Evolutionary conservation across 768 basidiomycete genomes (phyloP).

Genomic region (Boletus vinaceobasis): DNA sequence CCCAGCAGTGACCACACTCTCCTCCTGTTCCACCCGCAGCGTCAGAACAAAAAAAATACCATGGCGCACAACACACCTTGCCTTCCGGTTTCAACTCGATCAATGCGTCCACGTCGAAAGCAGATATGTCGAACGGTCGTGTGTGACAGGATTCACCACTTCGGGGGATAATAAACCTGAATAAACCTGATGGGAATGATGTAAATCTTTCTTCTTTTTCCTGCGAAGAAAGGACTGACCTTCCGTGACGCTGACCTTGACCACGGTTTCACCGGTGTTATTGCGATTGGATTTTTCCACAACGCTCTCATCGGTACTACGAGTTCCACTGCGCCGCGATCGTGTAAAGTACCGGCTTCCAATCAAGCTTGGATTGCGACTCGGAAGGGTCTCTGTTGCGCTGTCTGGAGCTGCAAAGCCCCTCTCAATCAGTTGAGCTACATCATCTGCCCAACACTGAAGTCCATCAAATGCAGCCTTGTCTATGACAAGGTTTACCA

Average conservation of each 20-base stretch:
- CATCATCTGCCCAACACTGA: slow-evolving; percentile 87
- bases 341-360: slow-evolving; percentile 75
- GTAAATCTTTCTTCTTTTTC: not conserved
- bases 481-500: slow-evolving; percentile 54
- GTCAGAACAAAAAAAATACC: slow-evolving; percentile 1
- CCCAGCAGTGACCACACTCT: slow-evolving; percentile 61
- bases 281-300: slow-evolving; percentile 22
- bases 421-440: slow-evolving; percentile 65
- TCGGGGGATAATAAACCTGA: slow-evolving; percentile 53
- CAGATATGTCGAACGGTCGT: slow-evolving; percentile 55
- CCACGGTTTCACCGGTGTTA: slow-evolving; percentile 39
- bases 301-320: slow-evolving; percentile 39
- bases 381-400: slow-evolving; percentile 34
- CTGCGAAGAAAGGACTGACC: slow-evolving; percentile 23
- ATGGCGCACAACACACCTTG: slow-evolving; percentile 44
- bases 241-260: slow-evolving; percentile 50
- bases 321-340: slow-evolving; percentile 35
- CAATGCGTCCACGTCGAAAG: slow-evolving; percentile 59
- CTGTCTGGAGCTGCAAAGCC: slow-evolving; percentile 22
- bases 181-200: slow-evolving; percentile 26
- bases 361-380: slow-evolving; percentile 63
- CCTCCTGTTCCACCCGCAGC: slow-evolving; percentile 45
- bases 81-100: slow-evolving; percentile 70
- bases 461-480: slow-evolving; percentile 72
- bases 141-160: slow-evolving; percentile 23